Base-by-base conservation (phyloP, 208 protist genomes). In the Trypanosomatidae sp. region DNA sequence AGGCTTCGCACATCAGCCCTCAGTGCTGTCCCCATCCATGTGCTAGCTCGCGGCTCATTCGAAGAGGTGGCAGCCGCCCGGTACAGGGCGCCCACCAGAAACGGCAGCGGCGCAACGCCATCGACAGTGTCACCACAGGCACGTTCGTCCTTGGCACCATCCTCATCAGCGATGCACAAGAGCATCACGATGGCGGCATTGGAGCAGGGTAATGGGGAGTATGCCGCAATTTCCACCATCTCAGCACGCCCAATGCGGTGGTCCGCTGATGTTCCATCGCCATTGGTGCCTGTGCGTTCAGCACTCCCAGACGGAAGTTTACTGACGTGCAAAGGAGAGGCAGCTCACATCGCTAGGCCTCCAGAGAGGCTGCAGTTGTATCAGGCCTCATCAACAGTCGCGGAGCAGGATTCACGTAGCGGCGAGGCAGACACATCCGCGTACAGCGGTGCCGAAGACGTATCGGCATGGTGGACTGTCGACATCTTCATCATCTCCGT, bases 401-500 rank as follows among this genome's bases (percentile, higher is more conserved):
- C n/a, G 8, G 49, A 59, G 41, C n/a, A 55, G 47, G 15, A 39
- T 15, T 30, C 30, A 3, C 33, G 15, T 7, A 41, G 49, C 13
- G 15, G 46, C 30, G 49, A 69, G 43, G 66, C n/a, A 17, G 64
- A 53, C 64, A 15, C 15, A 7, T 9, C 25, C 5, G 64, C 22
- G n/a, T 4, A 15, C 6, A 46, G 53, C 44, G 19, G 12, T 28
- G 25, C 43, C 19, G 47, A 56, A 36, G 66, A 8, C 30, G 66
- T 49, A 13, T 28, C 66, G 49, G 25, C 55, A 64, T 80, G 76
- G 76, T 80, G 76, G 76, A 80, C 69, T n/a, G 70, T 80, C 19
- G 76, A 80, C 62, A 69, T 80, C 9, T 52, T 62, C 13, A 50
- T 75, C 3, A 66, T 58, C 41, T 43, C 53, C 52, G 44, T 50